Percentiles rank a stretch among this genome's conserved stretches.
Evolutionary conservation across 345 rosid genomes (phyloP).

Genomic region (Salix exigua): DNA sequence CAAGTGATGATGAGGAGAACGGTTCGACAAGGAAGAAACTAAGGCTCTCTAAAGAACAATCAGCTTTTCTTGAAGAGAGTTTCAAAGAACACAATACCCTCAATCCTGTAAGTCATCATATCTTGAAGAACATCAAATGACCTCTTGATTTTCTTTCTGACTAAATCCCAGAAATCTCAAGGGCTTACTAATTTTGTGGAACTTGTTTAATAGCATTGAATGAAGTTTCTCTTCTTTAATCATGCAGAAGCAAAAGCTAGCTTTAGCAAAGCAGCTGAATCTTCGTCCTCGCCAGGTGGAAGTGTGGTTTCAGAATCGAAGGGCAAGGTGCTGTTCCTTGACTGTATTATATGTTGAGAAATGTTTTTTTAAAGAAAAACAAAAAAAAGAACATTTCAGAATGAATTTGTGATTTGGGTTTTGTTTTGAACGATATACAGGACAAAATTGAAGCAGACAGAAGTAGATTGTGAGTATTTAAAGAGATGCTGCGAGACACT

Average conservation of each 20-base stretch:
- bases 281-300: slow-evolving; percentile 95
- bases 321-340: slow-evolving; percentile 65
- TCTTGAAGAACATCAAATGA: neutral
- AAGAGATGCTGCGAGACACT: slow-evolving; percentile 82
- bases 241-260: slow-evolving; percentile 74
- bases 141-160: neutral
- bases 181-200: neutral
- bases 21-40: slow-evolving; percentile 90
- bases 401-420: neutral
- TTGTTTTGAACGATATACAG: slow-evolving; percentile 28
- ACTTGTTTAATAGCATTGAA: neutral
- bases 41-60: slow-evolving; percentile 81
- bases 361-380: no score
- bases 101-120: slow-evolving; percentile 64
- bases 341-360: neutral
- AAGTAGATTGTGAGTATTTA: slow-evolving; percentile 87
- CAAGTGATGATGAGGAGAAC: slow-evolving; percentile 80
- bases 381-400: neutral
- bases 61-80: slow-evolving; percentile 92
- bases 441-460: slow-evolving; percentile 93
- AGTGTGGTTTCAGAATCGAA: slow-evolving; percentile 96
- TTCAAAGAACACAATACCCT: slow-evolving; percentile 88
- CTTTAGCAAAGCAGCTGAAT: slow-evolving; percentile 75
- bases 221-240: neutral
- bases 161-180: neutral